Base-by-base conservation (phyloP, 2,329 filamentous ascomycete genomes). In the Ceratocystis eucalypticola region DNA sequence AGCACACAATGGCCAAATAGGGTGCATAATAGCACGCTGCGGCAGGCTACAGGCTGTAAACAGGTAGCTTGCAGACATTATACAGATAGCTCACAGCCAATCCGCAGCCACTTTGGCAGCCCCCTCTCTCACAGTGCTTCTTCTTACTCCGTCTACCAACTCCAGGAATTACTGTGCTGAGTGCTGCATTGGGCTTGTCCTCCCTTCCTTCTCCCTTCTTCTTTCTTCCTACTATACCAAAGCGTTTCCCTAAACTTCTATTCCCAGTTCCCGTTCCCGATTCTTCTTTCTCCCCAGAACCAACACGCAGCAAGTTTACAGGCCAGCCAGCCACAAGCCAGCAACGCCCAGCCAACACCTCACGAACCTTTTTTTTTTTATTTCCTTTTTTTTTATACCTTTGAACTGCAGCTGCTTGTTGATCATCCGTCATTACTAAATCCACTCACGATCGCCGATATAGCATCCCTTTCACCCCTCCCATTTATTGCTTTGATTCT, bases 181-280 rank as follows among this genome's bases (percentile, higher is more conserved):
- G 15, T 61, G 15, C 65, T 66, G 37, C 50, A 61, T 65, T 61
- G 41, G 44, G 37, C 20, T 53, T 46, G 59, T 44, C 37, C 37
- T n/a, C 30, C 25, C 33, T 62, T 46, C 55, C 37, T 55, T 28
- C 48, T 55, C 53, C 37, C 63, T 53, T 65, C 63, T 30, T 28
- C 37, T 30, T 65, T 37, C 12, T 41, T 25, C n/a, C 48, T 53
- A 44, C 22, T 65, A 20, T 22, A 28, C 63, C 30, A 46, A 50
- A 50, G 25, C 28, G 15, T 50, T 65, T 65, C 20, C 15, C 37
- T 65, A 33, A 33, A 30, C n/a, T 64, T 55, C 25, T 53, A 17
- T 64, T 61, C 22, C 53, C 44, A 22, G 22, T 22, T 22, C 30
- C 28, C 37, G 17, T 6, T 37, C 48, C 12, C 28, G 55, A 28